phyloP scores from a whole-genome alignment of 345 rosid genomes.

The Hibiscus tridactylites region DNA sequence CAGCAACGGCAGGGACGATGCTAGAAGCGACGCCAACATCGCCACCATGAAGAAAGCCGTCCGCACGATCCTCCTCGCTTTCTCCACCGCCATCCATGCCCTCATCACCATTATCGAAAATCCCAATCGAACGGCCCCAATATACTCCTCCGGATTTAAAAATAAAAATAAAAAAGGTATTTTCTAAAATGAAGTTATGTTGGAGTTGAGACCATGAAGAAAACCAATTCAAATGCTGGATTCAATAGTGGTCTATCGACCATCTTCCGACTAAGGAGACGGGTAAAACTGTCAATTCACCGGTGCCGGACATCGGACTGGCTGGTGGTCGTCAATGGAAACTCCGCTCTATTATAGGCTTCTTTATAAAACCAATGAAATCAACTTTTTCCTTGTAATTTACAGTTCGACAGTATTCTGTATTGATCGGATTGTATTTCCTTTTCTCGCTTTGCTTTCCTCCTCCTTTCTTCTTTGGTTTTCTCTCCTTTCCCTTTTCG shows the following conservation, averaged over 20 bases:
- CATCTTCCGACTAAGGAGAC: slow-evolving; percentile 16
- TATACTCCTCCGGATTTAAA: background rate
- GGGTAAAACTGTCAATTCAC: background rate
- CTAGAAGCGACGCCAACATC: slow-evolving; percentile 76
- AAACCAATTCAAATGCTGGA: slow-evolving; percentile 4
- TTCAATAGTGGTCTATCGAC: slow-evolving; percentile 13
- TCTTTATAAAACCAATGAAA: background rate
- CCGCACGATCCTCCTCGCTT: slow-evolving; percentile 52
- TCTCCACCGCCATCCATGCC: slow-evolving; percentile 48
- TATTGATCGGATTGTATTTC: background rate
- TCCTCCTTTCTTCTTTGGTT: background rate
- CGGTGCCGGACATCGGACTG: background rate
- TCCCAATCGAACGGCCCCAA: background rate
- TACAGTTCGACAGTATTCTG: background rate
- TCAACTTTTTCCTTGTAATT: background rate
- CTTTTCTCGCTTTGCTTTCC: background rate
- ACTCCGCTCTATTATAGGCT: background rate
- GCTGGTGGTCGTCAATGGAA: background rate
- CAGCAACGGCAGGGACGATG: slow-evolving; percentile 71
- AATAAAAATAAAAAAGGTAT: background rate
- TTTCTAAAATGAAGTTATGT: slow-evolving; percentile 4
- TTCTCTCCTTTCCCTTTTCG: background rate
- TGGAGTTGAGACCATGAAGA: slow-evolving; percentile 27
- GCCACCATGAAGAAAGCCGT: slow-evolving; percentile 82
- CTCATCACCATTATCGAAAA: slow-evolving; percentile 27